Base-by-base conservation (phyloP, 805 yeast species). In the Candida schatavii region DNA sequence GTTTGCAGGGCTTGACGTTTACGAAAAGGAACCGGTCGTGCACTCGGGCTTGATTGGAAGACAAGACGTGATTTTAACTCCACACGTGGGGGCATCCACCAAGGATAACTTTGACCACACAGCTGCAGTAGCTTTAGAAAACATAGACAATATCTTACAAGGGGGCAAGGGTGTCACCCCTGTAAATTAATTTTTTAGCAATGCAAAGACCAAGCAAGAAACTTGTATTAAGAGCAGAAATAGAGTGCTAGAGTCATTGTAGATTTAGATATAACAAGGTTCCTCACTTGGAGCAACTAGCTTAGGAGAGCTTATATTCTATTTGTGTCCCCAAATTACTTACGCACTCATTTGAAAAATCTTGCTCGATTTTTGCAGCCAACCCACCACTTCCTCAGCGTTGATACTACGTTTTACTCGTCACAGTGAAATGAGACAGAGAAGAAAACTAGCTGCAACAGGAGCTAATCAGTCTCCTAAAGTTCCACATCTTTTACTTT, bases 1-100 rank as follows among this genome's bases (percentile, higher is more conserved):
- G 5, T 77, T 81, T 54, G 87, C 82, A 6, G 93, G 91, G 0
- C 56, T 84, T 25, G 95, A 86, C 52, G 95, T 86, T 4, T 84
- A 66, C 57, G 80, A 76, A 44, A 58, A 76, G 19, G 95, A 86
- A 59, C 87, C 87, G 5, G 38, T 51, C 0, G 73, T 82, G 15
- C 72, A 76, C 45, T 64, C 68, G 11, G 77, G 70, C 26, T 68
- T 82, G 31, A 48, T 74, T 28, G 62, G 66, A 5, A 70, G 90
- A 54, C 69, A 77, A 49, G 88, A 85, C 55, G 85, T 85, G 13
- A 61, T 81, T 0, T 61, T 82, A 34, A 71, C 84, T 10, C 93
- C 93, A 2, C 93, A 86, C 57, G 56, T 84, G 36, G 93, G 88
- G 0, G 81, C 88, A 18, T 74, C 83, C 4, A 83, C 88, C 0